Percentiles rank a stretch among this genome's conserved stretches.
Conservation (phyloP, 2,329 filamentous ascomycete species). For the Hypocrella siamensis region DNA sequence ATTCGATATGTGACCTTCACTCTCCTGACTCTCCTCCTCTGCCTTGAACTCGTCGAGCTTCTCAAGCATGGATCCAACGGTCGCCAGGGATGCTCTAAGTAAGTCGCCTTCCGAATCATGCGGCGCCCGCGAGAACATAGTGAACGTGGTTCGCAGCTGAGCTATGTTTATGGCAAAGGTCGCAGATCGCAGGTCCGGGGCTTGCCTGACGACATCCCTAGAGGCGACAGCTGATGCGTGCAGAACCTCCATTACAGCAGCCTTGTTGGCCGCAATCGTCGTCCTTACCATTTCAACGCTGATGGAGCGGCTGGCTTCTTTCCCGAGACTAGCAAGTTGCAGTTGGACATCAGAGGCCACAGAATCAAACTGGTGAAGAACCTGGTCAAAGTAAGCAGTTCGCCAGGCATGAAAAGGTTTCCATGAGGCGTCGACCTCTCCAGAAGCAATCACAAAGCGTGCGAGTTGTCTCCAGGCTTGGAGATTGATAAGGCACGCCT, state of each 20-base stretch:
- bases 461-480: constrained; percentile 48
- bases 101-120: constrained; percentile 32
- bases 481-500: constrained; percentile 48
- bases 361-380: constrained; percentile 40
- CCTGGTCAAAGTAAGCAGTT: constrained; percentile 38
- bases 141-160: constrained; percentile 36
- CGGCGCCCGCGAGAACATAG: constrained; percentile 25
- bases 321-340: constrained; percentile 34
- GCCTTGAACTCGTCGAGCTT: constrained; percentile 26
- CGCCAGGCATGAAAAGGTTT: constrained; percentile 32
- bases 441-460: constrained; percentile 36
- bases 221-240: constrained; percentile 31
- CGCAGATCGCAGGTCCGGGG: constrained; percentile 27
- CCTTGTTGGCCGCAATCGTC: constrained; percentile 36
- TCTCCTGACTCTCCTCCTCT: constrained; percentile 20
- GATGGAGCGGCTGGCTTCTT: constrained; percentile 25
- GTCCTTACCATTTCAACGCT: constrained; percentile 28
- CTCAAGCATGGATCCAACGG: constrained; percentile 29
- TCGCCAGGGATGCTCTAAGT: constrained; percentile 27
- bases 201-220: constrained; percentile 32
- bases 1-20: constrained; percentile 21
- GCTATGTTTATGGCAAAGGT: constrained; percentile 32
- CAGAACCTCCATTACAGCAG: constrained; percentile 36
- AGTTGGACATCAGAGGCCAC: constrained; percentile 39
- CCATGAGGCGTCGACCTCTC: constrained; percentile 31